Percentiles rank a stretch among this genome's conserved stretches.
Conservation (phyloP, 306 rosid species). For the Medicago ruthenica region DNA sequence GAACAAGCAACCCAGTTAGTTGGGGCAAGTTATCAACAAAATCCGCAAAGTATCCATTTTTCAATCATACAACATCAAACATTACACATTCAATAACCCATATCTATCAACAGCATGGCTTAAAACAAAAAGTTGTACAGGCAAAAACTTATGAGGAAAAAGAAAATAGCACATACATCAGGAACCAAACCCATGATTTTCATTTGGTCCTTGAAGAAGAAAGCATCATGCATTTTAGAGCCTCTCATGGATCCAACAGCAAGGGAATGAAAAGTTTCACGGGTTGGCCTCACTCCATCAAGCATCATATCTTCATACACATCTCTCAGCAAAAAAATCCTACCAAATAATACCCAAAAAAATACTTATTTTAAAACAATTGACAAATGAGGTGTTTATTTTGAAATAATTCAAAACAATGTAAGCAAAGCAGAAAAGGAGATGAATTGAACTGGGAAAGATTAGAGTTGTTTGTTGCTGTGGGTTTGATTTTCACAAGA, state of each 20-base stretch:
- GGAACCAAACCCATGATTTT: slow-evolving; percentile 82
- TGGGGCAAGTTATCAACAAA: background rate
- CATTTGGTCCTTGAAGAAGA: slow-evolving; percentile 86
- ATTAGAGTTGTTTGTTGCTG: no score
- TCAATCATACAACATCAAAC: slow-evolving; percentile 11
- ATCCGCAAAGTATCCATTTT: background rate
- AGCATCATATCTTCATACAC: slow-evolving; percentile 88
- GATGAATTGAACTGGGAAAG: no score
- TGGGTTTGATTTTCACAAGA: no score
- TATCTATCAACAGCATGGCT: slow-evolving; percentile 14
- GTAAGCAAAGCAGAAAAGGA: no score
- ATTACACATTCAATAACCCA: slow-evolving; percentile 5
- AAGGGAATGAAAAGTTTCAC: slow-evolving; percentile 81
- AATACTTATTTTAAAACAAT: background rate
- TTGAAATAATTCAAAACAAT: no score
- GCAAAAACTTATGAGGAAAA: background rate
- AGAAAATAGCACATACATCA: slow-evolving; percentile 62
- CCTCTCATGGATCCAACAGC: slow-evolving; percentile 81
- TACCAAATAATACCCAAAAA: slow-evolving; percentile 35
- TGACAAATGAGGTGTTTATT: background rate
- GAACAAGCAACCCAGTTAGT: slow-evolving; percentile 10
- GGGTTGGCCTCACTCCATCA: slow-evolving; percentile 90
- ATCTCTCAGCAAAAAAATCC: slow-evolving; percentile 77
- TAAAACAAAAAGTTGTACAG: background rate
- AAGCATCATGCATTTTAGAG: slow-evolving; percentile 74